Base-by-base conservation (phyloP, 1,284 basidiomycete species). In the Cerrena zonata region DNA sequence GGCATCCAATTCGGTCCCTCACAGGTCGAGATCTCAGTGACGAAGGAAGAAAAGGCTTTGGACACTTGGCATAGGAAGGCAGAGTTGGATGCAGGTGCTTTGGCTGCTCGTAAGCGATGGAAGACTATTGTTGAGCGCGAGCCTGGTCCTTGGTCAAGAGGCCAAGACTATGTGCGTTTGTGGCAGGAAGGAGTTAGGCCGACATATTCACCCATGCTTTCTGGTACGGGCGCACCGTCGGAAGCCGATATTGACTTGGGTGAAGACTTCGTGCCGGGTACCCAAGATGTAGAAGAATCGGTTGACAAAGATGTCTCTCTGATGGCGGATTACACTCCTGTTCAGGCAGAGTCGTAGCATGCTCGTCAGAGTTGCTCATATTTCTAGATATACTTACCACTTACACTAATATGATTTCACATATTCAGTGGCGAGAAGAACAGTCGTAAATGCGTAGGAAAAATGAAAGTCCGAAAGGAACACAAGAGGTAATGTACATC, bases 31-130 rank as follows among this genome's bases (percentile, higher is more conserved):
- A 74, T 74, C 51, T 72, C 74, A 4, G 83, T 84, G 65, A 67
- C 72, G 52, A 79, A 81, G 62, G 86, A 91, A 67, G 77, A 79
- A 58, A 71, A 71, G 54, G 75, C 75, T 15, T 68, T 91, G 46
- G 75, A 78, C 36, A 79, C 78, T 2, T 82, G 78, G 72, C 74
- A 79, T 53, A 72, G 74, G 52, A 73, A 71, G 45, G 76, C 75
- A 48, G 78, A 79, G 47, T 56, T 77, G 50, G 81, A 84, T 50
- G 76, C 79, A 55, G 76, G 78, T 40, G 79, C 76, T 37, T 68
- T 80, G 52, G 78, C 79, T 45, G 82, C 84, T 21, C 72, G 83
- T 49, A 89, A 89, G 62, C 77, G 84, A 39, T 90, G 87, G 87
- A 84, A 79, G 65, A 79, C 81, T 38, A 76, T 86, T 55, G 74